A percentile compares a stretch with the other conserved stretches of the same genome.
phyloP scores from a whole-genome alignment of 2,329 filamentous ascomycete genomes.

The Penicillium italicum region DNA sequence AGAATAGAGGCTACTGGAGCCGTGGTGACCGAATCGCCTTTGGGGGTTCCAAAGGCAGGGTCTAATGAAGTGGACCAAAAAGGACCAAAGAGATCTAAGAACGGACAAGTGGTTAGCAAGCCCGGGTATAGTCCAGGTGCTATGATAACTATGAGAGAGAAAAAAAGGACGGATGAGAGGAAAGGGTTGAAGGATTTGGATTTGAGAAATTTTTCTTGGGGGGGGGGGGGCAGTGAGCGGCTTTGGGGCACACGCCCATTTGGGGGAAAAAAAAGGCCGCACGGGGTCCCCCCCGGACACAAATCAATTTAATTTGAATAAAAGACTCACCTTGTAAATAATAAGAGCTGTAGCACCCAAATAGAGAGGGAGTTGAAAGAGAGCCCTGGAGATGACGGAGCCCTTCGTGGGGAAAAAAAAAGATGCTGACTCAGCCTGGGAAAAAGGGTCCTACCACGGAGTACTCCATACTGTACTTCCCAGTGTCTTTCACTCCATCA shows the following conservation, averaged over 20 bases:
- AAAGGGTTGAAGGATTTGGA: constrained; percentile 17
- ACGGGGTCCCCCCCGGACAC: constrained; percentile 1
- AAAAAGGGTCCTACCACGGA: too few relatives aligned
- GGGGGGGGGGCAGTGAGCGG: constrained; percentile 9
- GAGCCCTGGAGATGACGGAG: background rate
- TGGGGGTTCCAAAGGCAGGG: constrained; percentile 41
- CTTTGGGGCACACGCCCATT: constrained; percentile 19
- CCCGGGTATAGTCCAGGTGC: background rate
- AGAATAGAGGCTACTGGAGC: constrained; percentile 35
- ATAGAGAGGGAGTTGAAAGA: background rate
- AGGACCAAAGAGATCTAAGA: constrained; percentile 1
- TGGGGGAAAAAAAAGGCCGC: constrained; percentile 17
- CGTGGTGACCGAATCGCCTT: constrained; percentile 40
- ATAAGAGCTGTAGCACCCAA: constrained; percentile 1
- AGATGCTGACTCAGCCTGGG: background rate
- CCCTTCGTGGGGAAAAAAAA: constrained; percentile 1
- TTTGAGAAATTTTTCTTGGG: constrained; percentile 5
- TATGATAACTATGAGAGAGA: constrained; percentile 2
- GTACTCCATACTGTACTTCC: too few relatives aligned
- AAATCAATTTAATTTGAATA: background rate
- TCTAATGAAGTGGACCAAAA: constrained; percentile 5
- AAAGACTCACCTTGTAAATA: constrained; percentile 13
- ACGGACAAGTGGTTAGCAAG: background rate
- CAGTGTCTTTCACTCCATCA: too few relatives aligned
- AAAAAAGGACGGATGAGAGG: background rate